These are phyloP conservation scores for Paraphoma chrysanthemicola DNA, from an alignment of 2,329 filamentous ascomycete genomes.

Conservation along the genomic window DNA sequence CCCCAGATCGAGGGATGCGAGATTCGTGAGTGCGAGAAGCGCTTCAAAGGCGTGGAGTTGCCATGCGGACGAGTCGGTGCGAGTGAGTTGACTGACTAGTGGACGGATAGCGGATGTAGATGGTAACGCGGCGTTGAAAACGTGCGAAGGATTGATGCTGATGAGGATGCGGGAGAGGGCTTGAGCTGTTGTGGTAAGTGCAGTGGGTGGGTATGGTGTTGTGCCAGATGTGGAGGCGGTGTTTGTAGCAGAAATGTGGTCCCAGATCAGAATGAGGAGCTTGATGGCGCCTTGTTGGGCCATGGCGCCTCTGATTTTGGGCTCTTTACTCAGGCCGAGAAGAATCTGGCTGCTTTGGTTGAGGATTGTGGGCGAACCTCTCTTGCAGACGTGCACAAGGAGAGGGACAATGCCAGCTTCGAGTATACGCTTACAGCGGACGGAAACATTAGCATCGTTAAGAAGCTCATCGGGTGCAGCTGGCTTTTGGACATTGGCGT, in stretches of 20 bases:
- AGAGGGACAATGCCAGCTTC: conserved; percentile 79
- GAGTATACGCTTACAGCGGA: conserved; percentile 79
- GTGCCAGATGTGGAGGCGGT: conserved; percentile 50
- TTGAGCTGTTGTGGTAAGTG: conserved; percentile 70
- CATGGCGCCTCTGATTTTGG: conserved; percentile 76
- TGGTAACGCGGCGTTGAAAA: conserved; percentile 80
- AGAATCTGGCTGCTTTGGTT: conserved; percentile 78
- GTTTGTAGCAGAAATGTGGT: conserved; percentile 58
- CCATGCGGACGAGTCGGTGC: conserved; percentile 65
- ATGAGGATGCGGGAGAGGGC: conserved; percentile 86
- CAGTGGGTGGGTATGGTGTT: conserved; percentile 31
- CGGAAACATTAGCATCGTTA: conserved; percentile 75
- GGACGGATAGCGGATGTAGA: conserved; percentile 82
- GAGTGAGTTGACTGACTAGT: conserved; percentile 74
- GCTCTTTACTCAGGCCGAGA: conserved; percentile 76
- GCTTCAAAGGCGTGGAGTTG: conserved; percentile 89
- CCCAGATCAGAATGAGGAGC: conserved; percentile 76
- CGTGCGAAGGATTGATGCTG: conserved; percentile 80
- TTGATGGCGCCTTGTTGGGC: conserved; percentile 94
- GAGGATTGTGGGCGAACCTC: conserved; percentile 73
- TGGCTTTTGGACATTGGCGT: conserved; percentile 81
- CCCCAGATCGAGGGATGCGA: conserved; percentile 75
- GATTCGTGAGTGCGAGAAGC: conserved; percentile 90
- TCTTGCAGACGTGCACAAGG: conserved; percentile 77
- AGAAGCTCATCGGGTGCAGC: conserved; percentile 71